phyloP scores from a whole-genome alignment of 768 basidiomycete species.

The Omphalotus guepiniiformis region DNA sequence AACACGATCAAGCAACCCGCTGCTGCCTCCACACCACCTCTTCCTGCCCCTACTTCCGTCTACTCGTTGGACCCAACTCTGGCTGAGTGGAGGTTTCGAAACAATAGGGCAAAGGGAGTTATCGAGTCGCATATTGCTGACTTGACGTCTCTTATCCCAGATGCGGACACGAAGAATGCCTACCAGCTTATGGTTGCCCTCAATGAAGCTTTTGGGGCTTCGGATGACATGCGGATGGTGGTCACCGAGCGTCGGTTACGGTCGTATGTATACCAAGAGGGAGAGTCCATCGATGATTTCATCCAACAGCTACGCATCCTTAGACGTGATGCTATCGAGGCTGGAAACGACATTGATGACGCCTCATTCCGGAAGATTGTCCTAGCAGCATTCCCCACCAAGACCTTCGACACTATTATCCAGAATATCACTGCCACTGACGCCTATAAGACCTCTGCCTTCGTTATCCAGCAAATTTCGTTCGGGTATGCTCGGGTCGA shows the following conservation, averaged over 20 bases:
- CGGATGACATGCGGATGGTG: not conserved
- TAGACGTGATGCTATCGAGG: not conserved
- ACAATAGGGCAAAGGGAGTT: not conserved
- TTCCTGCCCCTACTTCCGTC: not conserved
- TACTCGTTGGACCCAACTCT: not conserved
- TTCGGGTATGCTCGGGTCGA: not conserved
- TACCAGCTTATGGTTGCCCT: not conserved
- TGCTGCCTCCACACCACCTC: not conserved
- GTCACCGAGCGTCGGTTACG: not conserved
- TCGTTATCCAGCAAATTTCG: conserved; percentile 2
- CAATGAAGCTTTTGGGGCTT: not conserved
- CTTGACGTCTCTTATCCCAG: not conserved
- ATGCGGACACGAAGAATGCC: not conserved
- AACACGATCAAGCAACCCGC: not conserved
- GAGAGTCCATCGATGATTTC: not conserved
- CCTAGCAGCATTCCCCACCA: conserved; percentile 1
- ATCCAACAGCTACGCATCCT: not conserved
- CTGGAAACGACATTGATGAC: not conserved
- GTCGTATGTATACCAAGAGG: not conserved
- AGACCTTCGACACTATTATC: conserved; percentile 2
- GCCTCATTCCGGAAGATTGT: not conserved
- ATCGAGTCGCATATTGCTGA: not conserved
- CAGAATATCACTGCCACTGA: not conserved
- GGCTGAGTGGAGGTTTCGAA: not conserved
- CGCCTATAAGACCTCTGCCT: not conserved